phyloP scores from a whole-genome alignment of 2,329 filamentous ascomycete genomes.

The Dichotomopilus funicola region DNA sequence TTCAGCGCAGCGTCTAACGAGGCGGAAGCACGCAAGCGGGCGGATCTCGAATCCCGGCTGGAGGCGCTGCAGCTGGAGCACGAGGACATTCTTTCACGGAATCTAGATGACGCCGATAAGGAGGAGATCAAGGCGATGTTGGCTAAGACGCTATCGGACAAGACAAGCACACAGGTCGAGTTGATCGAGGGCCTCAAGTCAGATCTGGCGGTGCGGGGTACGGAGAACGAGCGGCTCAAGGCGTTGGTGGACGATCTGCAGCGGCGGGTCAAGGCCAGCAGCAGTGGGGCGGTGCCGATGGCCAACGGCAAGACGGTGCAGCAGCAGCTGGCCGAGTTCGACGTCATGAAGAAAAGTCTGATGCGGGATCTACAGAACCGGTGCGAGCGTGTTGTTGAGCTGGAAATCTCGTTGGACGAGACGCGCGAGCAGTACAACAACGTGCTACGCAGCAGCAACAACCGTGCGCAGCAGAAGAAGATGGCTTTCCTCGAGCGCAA shows the following conservation, averaged over 20 bases:
- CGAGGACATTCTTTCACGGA: slow-evolving; percentile 72
- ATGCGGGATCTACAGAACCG: slow-evolving; percentile 99
- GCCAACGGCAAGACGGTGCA: slow-evolving; percentile 85
- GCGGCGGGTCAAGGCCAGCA: slow-evolving; percentile 59
- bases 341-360: slow-evolving; percentile 98
- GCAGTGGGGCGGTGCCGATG: slow-evolving; percentile 47
- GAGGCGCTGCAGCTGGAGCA: slow-evolving; percentile 73
- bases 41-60: slow-evolving; percentile 72
- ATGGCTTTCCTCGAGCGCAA: slow-evolving; percentile 99
- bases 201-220: slow-evolving; percentile 68
- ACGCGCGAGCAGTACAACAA: slow-evolving; percentile 99
- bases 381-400: slow-evolving; percentile 94
- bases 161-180: slow-evolving; percentile 65
- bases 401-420: slow-evolving; percentile 95
- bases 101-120: slow-evolving; percentile 69
- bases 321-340: slow-evolving; percentile 97
- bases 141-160: slow-evolving; percentile 68
- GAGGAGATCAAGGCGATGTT: slow-evolving; percentile 78
- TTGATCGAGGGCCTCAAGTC: slow-evolving; percentile 70
- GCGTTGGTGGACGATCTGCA: slow-evolving; percentile 75
- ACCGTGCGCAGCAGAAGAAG: slow-evolving; percentile 99
- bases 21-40: slow-evolving; percentile 59
- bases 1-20: slow-evolving; percentile 62
- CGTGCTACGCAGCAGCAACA: slow-evolving; percentile 92
- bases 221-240: slow-evolving; percentile 78